Conservation (phyloP, 768 basidiomycete genomes). For the Paxillus rubicundulus region DNA sequence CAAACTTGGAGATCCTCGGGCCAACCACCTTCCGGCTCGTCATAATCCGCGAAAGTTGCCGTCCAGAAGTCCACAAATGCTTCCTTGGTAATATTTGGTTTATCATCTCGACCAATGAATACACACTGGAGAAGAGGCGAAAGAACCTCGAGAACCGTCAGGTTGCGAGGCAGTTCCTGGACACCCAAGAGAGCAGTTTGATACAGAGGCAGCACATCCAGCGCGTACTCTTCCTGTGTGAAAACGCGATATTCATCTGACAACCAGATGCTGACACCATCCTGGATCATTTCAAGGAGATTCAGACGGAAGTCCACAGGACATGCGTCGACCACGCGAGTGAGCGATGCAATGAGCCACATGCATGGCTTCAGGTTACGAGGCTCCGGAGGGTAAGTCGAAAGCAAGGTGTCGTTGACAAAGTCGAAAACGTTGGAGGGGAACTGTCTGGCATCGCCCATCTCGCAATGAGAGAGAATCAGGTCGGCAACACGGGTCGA, state of each 20-base stretch:
- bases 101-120: conserved; percentile 51
- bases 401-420: conserved; percentile 54
- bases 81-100: conserved; percentile 41
- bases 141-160: conserved; percentile 45
- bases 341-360: conserved; percentile 63
- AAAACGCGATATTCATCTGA: conserved; percentile 55
- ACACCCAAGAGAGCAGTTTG: conserved; percentile 54
- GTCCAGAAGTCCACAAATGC: conserved; percentile 67
- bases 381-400: conserved; percentile 65
- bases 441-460: conserved; percentile 48
- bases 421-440: conserved; percentile 57
- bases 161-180: conserved; percentile 42
- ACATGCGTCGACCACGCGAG: conserved; percentile 52
- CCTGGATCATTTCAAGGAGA: conserved; percentile 50
- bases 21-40: conserved; percentile 53
- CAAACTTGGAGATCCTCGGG: conserved; percentile 43
- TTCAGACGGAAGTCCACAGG: conserved; percentile 45
- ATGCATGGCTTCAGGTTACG: conserved; percentile 50
- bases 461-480: conserved; percentile 53
- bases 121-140: conserved; percentile 53
- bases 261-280: conserved; percentile 60
- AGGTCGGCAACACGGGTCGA: conserved; percentile 60
- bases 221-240: conserved; percentile 50
- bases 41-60: conserved; percentile 38
- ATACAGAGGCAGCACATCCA: conserved; percentile 65